These are phyloP conservation scores for Starmerella khaoyaiensis DNA, from an alignment of 805 yeast genomes.

Conservation along the genomic window DNA sequence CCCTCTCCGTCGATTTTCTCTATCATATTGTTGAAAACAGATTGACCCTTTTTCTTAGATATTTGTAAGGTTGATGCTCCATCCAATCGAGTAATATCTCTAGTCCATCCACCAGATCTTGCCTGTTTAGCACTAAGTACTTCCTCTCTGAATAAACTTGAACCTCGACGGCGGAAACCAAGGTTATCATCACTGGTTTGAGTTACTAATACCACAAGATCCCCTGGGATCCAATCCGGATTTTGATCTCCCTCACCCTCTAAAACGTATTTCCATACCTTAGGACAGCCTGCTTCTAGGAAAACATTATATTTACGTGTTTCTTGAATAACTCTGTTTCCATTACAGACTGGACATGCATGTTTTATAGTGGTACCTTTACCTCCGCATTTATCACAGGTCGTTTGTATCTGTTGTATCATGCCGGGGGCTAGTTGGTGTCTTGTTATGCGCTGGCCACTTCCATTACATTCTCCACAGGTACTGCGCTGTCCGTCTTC, in stretches of 20 bases:
- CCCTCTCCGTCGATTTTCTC: conserved; percentile 67
- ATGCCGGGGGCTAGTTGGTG: conserved; percentile 81
- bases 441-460: conserved; percentile 51
- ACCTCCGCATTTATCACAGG: conserved; percentile 73
- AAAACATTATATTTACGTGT: conserved; percentile 46
- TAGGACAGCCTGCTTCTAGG: conserved; percentile 56
- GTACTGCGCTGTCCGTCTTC: conserved; percentile 56
- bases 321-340: conserved; percentile 48
- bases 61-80: conserved; percentile 38
- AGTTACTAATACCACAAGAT: conserved; percentile 46
- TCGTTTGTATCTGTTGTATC: conserved; percentile 70
- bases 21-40: conserved; percentile 52
- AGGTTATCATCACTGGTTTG: conserved; percentile 45
- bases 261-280: conserved; percentile 45
- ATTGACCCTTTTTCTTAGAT: conserved; percentile 38
- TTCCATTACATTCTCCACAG: conserved; percentile 64
- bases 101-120: conserved; percentile 63
- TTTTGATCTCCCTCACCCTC: conserved; percentile 71
- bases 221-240: conserved; percentile 77
- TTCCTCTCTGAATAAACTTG: conserved; percentile 69
- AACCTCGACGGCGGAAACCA: conserved; percentile 77
- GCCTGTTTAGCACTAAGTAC: conserved; percentile 63
- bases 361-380: conserved; percentile 53
- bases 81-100: conserved; percentile 57
- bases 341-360: conserved; percentile 58